Percentiles rank a stretch among this genome's conserved stretches.
phyloP scores from a whole-genome alignment of 345 rosid species.

The Eucalyptus sp. region DNA sequence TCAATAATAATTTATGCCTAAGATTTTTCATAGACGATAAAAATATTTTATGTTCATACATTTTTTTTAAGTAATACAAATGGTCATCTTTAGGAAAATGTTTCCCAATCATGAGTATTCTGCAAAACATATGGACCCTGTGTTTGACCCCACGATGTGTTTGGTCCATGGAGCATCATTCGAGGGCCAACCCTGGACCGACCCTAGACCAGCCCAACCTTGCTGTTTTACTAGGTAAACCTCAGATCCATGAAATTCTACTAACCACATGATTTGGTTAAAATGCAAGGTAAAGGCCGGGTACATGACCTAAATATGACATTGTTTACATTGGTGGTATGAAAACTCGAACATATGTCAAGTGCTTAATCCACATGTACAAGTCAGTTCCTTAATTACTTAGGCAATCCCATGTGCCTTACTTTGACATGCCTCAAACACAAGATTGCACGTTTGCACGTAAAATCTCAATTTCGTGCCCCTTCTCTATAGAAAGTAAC shows the following conservation, averaged over 20 bases:
- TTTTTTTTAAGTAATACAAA: too few relatives aligned
- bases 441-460: background rate
- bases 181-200: rapidly evolving
- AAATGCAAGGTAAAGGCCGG: background rate
- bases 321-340: background rate
- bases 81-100: too few relatives aligned
- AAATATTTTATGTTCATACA: too few relatives aligned
- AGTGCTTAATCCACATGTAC: background rate
- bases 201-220: rapidly evolving
- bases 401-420: background rate
- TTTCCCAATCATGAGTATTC: too few relatives aligned
- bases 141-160: too few relatives aligned
- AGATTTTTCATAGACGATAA: too few relatives aligned
- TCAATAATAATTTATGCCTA: too few relatives aligned
- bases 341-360: background rate
- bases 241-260: background rate
- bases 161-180: too few relatives aligned
- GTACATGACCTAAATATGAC: background rate
- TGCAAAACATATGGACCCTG: rapidly evolving
- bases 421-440: background rate
- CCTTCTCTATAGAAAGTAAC: background rate
- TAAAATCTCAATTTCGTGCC: background rate
- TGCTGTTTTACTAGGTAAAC: rapidly evolving
- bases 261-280: background rate
- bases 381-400: background rate